Evolutionary conservation across 441 rosid species (phyloP).

Genomic region (Kokia cookei): DNA sequence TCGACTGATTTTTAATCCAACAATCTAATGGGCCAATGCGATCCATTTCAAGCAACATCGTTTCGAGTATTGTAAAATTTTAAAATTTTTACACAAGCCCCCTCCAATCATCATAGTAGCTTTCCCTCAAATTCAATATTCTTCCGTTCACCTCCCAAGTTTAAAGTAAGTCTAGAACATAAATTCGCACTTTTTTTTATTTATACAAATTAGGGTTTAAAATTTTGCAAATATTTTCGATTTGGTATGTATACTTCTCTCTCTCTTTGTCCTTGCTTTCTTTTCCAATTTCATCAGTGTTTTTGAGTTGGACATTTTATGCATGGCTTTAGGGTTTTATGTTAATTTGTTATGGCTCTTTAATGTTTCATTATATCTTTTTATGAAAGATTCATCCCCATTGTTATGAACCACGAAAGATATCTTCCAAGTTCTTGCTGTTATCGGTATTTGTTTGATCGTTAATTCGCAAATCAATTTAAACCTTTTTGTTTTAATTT

Average conservation of each 20-base stretch:
- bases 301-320: background rate
- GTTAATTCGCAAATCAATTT: background rate
- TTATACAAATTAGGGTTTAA: background rate
- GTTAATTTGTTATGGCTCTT: background rate
- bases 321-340: background rate
- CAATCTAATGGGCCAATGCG: too few species aligned
- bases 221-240: background rate
- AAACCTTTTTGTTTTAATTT: background rate
- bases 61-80: too few species aligned
- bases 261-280: background rate
- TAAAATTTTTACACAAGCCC: too few species aligned
- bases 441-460: background rate
- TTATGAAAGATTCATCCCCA: background rate
- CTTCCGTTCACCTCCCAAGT: background rate
- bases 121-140: background rate
- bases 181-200: background rate
- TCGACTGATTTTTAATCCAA: too few species aligned
- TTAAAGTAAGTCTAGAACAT: background rate
- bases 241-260: background rate
- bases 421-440: background rate
- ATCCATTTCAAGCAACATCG: too few species aligned
- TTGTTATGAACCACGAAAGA: background rate
- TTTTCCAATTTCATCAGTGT: background rate
- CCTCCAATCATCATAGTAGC: too few species aligned
- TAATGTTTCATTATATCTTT: background rate